Evolutionary conservation across 23 red algal genomes (phyloP).

Genomic region (Chondrus crispus): DNA sequence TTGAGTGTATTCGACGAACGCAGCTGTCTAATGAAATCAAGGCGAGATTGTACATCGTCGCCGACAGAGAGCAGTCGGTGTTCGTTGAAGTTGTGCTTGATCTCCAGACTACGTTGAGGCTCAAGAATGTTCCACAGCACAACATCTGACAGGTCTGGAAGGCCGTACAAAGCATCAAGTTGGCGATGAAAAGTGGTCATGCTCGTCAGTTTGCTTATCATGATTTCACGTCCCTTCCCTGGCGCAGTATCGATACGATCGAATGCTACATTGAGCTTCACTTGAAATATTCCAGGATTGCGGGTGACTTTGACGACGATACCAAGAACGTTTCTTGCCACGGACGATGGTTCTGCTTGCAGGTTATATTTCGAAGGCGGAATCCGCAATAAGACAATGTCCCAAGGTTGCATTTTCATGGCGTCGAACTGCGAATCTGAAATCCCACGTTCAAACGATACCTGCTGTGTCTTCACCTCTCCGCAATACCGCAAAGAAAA

Average conservation of each 20-base stretch:
- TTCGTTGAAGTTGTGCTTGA: background rate
- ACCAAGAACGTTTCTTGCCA: constrained; percentile 5
- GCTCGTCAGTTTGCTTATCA: constrained; percentile 32
- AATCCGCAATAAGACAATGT: constrained; percentile 31
- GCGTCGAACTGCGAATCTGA: constrained; percentile 8
- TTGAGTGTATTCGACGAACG: background rate
- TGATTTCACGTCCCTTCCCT: constrained; percentile 46
- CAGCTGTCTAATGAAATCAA: constrained; percentile 21
- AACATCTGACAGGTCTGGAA: constrained; percentile 29
- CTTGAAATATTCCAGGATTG: background rate
- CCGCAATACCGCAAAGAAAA: background rate
- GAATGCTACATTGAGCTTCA: background rate
- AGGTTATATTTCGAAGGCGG: constrained; percentile 14
- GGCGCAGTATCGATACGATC: constrained; percentile 17
- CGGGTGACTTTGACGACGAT: background rate
- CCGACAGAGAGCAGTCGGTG: background rate
- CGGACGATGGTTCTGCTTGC: background rate
- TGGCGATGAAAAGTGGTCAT: constrained; percentile 51
- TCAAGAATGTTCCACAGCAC: constrained; percentile 36
- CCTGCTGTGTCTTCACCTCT: background rate
- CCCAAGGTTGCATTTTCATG: background rate
- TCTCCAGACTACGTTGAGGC: background rate
- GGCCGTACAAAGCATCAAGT: constrained; percentile 26
- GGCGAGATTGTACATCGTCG: background rate
- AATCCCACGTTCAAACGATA: background rate